Conservation (phyloP, 169 alveolate genomes). For the Babesia gibsoni region DNA sequence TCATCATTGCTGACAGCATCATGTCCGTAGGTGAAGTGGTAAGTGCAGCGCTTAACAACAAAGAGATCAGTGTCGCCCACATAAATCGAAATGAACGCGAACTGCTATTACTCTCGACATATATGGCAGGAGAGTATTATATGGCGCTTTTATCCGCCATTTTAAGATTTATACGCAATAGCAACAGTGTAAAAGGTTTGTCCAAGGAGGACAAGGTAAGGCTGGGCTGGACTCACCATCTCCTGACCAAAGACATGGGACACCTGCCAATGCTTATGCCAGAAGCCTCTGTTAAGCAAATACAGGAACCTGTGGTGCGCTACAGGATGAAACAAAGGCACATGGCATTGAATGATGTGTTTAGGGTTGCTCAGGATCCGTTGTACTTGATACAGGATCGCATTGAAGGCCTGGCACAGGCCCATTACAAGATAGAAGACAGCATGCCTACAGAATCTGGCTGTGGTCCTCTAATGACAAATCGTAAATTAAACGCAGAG, state of each 20-base stretch:
- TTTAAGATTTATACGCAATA: not conserved
- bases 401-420: slow-evolving; percentile 37
- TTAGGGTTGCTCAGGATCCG: slow-evolving; percentile 34
- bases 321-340: slow-evolving; percentile 22
- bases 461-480: slow-evolving; percentile 30
- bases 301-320: slow-evolving; percentile 42
- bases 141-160: slow-evolving; percentile 1
- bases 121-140: slow-evolving; percentile 18
- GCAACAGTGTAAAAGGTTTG: not conserved
- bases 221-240: slow-evolving; percentile 37
- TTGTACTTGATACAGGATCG: slow-evolving; percentile 23
- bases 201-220: not conserved
- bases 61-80: not conserved
- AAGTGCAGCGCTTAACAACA: not conserved
- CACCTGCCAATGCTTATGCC: slow-evolving; percentile 47
- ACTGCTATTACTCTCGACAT: slow-evolving; percentile 30
- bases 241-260: slow-evolving; percentile 22
- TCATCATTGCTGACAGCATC: slow-evolving; percentile 31
- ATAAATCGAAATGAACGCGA: slow-evolving; percentile 44
- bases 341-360: slow-evolving; percentile 25
- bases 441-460: slow-evolving; percentile 3
- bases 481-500: slow-evolving; percentile 35
- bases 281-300: slow-evolving; percentile 14
- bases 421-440: slow-evolving; percentile 41
- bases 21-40: slow-evolving; percentile 26